Conservation (phyloP, 371 early-diverging fungal genomes). For the Mortierella sp. region DNA sequence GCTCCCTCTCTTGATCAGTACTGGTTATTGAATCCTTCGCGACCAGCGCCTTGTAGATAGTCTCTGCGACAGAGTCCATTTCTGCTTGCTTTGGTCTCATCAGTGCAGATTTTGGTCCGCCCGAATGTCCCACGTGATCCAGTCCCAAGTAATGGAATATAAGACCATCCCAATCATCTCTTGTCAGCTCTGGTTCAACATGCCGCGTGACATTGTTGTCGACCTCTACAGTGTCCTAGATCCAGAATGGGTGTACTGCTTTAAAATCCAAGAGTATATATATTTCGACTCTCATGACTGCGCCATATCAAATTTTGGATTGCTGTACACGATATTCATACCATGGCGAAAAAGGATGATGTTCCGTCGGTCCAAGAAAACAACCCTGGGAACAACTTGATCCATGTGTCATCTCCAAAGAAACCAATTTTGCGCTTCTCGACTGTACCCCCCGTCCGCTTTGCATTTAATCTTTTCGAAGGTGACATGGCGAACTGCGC, state of each 20-base stretch:
- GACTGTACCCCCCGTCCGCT: too few species aligned
- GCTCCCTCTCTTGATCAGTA: constrained; percentile 58
- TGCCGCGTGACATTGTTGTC: constrained; percentile 87
- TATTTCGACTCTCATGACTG: too few species aligned
- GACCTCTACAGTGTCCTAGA: constrained; percentile 81
- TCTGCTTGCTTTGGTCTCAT: constrained; percentile 85
- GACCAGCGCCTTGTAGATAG: constrained; percentile 64
- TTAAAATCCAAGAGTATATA: background rate
- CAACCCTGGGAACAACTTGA: constrained; percentile 79
- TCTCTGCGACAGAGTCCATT: constrained; percentile 79
- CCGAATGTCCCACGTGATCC: constrained; percentile 95
- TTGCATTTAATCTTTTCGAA: constrained; percentile 50
- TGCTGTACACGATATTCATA: constrained; percentile 22
- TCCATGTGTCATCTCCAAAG: constrained; percentile 99
- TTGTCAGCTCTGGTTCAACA: constrained; percentile 69
- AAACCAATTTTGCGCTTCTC: constrained; percentile 69
- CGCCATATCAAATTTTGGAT: too few species aligned
- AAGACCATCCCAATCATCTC: constrained; percentile 83
- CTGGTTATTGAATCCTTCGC: constrained; percentile 4
- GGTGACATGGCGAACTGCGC: constrained; percentile 70
- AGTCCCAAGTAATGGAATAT: constrained; percentile 95
- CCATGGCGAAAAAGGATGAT: constrained; percentile 84
- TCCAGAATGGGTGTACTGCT: too few species aligned
- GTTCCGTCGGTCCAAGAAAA: constrained; percentile 80
- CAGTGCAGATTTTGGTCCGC: constrained; percentile 82